Evolutionary conservation across 2,329 filamentous ascomycete species (phyloP), one percentile per base, ranked within the genome.

Genomic region (Stachybotrys echinatus): DNA sequence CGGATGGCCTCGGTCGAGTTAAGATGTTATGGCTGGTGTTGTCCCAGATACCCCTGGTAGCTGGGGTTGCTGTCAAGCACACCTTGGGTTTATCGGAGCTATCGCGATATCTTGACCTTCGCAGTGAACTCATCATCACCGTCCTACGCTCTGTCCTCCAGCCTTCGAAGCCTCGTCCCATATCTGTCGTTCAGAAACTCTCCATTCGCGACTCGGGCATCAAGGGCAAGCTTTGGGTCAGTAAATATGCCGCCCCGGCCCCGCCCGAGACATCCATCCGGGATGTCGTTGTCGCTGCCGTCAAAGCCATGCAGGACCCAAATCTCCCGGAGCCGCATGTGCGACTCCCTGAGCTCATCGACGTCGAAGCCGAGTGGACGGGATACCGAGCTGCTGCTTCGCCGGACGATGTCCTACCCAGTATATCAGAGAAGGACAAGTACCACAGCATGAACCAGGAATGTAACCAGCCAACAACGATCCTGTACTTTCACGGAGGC

Each of bases 221-320:
- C 61, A 91, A 89, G 63, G 90, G 90, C 4, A 81, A 80, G 42
- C 83, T 94, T 55, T 96, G 92, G 92, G 76, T 95, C 21, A 85
- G 84, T 59, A 87, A 82, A 49, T 84, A 88, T 40, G 80, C 77
- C 1, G 71, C 89, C 17, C 79, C 82, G 0, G 70, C 71, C 3
- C 87, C 85, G 0, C 73, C 80, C 50, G 80, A 73, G 64, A 76
- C 62, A 59, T 79, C 74, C 40, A 63, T 84, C 14, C 70, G 79
- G n/a, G 75, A 85, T 42, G 73, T 76, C 2, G 61, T 91, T 22
- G 70, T 83, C 54, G 68, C 69, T 23, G 79, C 77, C 4, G 80
- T 91, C 42, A 51, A 57, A 18, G 52, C 57, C 23, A 57, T 68
- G 61, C 52, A 40, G 43, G 51, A 27, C 23, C 52, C 46, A 14